These are phyloP conservation scores for Ettlia oleoabundans DNA, from an alignment of 139 green algal species.

Conservation along the genomic window DNA sequence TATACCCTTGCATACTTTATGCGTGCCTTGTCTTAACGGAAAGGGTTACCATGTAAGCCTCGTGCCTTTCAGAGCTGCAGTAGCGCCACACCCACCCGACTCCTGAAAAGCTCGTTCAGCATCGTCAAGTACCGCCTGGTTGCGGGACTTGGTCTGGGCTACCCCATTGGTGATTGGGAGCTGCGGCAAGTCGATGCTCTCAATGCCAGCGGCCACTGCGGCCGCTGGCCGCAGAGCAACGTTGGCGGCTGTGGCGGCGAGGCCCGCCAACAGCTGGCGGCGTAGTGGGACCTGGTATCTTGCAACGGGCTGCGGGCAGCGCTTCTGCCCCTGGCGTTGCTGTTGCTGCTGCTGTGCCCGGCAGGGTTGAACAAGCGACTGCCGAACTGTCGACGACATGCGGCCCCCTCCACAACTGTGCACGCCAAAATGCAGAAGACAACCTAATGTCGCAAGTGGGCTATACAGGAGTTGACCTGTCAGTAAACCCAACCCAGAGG, in stretches of 20 bases:
- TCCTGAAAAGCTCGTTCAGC: constrained; percentile 47
- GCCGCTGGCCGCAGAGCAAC: background rate
- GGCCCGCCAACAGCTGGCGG: background rate
- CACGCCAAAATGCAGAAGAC: too few species aligned
- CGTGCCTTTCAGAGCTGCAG: too few species aligned
- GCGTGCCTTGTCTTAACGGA: too few species aligned
- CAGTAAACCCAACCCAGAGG: too few species aligned
- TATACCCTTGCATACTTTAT: too few species aligned
- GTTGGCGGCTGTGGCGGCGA: background rate
- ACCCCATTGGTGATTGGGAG: background rate
- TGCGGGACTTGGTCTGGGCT: background rate
- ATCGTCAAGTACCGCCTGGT: constrained; percentile 29
- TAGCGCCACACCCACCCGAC: background rate
- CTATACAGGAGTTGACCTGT: too few species aligned
- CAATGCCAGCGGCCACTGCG: background rate
- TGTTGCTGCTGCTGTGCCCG: background rate
- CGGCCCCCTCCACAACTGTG: too few species aligned
- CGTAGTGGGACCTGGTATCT: background rate
- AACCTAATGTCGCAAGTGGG: too few species aligned
- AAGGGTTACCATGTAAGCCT: too few species aligned
- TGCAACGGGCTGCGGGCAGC: background rate
- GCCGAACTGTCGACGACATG: background rate
- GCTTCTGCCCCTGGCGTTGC: background rate
- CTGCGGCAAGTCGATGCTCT: constrained; percentile 12
- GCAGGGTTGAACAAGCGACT: background rate